Conservation (phyloP, 1,284 basidiomycete genomes). For the Tylopilus orsonianus region DNA sequence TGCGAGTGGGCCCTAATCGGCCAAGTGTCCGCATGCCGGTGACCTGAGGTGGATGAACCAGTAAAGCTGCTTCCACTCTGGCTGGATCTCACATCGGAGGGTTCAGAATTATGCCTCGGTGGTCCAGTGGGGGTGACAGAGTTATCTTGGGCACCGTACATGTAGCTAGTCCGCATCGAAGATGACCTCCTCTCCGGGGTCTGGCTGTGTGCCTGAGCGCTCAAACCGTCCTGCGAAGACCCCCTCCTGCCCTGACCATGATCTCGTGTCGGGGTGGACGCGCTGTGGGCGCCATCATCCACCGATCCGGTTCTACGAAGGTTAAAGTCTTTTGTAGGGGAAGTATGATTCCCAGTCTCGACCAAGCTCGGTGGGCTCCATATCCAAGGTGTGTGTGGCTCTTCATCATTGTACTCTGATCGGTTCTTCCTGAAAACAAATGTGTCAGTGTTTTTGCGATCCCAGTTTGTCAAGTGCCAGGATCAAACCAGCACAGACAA, state of each 20-base stretch:
- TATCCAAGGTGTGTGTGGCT: slow-evolving; percentile 44
- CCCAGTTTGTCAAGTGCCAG: background rate
- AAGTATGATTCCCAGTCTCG: slow-evolving; percentile 31
- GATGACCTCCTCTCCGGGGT: slow-evolving; percentile 26
- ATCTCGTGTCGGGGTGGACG: slow-evolving; percentile 25
- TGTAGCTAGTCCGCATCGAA: slow-evolving; percentile 14
- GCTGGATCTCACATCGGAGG: slow-evolving; percentile 13
- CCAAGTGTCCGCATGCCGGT: slow-evolving; percentile 24
- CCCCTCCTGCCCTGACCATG: slow-evolving; percentile 17
- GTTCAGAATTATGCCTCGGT: slow-evolving; percentile 29
- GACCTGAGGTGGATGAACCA: slow-evolving; percentile 19
- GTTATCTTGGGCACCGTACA: slow-evolving; percentile 22
- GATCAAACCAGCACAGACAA: slow-evolving; percentile 3
- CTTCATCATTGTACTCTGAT: slow-evolving; percentile 33
- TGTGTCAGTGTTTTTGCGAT: slow-evolving; percentile 8
- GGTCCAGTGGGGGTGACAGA: slow-evolving; percentile 11
- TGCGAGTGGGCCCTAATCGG: slow-evolving; percentile 22
- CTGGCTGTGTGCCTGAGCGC: slow-evolving; percentile 18
- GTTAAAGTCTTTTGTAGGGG: slow-evolving; percentile 34
- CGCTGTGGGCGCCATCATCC: slow-evolving; percentile 13
- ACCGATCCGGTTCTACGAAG: slow-evolving; percentile 26
- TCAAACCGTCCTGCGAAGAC: slow-evolving; percentile 12
- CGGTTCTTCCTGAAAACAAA: slow-evolving; percentile 35
- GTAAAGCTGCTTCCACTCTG: slow-evolving; percentile 7
- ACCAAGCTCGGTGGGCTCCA: slow-evolving; percentile 42